These are phyloP conservation scores for Malassezia globosa DNA, from an alignment of 1,284 basidiomycete species.

Conservation along the genomic window DNA sequence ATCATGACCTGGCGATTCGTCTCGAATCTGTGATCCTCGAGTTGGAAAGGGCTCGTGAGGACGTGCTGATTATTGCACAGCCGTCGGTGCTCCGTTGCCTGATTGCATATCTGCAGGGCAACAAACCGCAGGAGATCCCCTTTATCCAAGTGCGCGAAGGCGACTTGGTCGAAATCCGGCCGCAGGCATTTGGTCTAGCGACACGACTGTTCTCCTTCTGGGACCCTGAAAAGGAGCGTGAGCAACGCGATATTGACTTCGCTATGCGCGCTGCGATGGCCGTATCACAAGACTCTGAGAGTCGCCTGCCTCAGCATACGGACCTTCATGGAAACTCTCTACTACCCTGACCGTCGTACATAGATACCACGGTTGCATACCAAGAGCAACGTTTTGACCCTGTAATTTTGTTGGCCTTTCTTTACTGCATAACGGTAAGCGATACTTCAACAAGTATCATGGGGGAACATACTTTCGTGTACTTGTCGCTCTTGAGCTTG, in stretches of 20 bases:
- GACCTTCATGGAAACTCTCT: too few species aligned
- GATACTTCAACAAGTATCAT: too few species aligned
- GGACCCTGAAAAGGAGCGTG: conserved; percentile 34
- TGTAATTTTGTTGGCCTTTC: too few species aligned
- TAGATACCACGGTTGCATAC: too few species aligned
- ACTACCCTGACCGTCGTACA: too few species aligned
- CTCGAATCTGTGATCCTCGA: conserved; percentile 74
- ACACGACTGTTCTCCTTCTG: conserved; percentile 38
- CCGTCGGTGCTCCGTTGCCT: conserved; percentile 96
- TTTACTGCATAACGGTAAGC: too few species aligned
- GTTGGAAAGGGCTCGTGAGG: conserved; percentile 66
- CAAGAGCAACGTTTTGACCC: too few species aligned
- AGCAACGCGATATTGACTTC: conserved; percentile 33
- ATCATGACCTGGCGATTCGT: conserved; percentile 59
- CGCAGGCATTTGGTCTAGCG: conserved; percentile 44
- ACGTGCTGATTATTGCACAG: conserved; percentile 57
- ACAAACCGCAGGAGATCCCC: conserved; percentile 91
- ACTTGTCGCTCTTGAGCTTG: conserved; percentile 33
- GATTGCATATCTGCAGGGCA: conserved; percentile 58
- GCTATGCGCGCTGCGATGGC: conserved; percentile 19
- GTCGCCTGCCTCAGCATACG: too few species aligned
- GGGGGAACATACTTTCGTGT: conserved; percentile 6
- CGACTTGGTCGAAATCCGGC: conserved; percentile 40
- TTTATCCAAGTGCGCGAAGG: conserved; percentile 66
- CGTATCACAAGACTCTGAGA: background rate